phyloP scores from a whole-genome alignment of 371 early-diverging fungal genomes.

The Paraphysoderma sedebokerense region DNA sequence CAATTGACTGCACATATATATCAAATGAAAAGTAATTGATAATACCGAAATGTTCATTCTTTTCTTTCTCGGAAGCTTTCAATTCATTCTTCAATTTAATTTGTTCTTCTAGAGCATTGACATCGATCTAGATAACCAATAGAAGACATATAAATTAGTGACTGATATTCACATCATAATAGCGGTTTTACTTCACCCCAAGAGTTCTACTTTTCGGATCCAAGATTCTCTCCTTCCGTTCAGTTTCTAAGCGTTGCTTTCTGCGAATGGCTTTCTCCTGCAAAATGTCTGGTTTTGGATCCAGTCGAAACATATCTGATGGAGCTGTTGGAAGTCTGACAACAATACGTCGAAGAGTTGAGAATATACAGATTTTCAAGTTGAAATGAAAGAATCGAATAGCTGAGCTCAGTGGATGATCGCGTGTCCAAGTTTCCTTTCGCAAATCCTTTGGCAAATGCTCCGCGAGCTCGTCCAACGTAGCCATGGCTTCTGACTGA shows the following conservation, averaged over 20 bases:
- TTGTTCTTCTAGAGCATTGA: constrained; percentile 24
- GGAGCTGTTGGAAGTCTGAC: no score
- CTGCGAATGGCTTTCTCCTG: constrained; percentile 22
- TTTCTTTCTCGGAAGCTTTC: constrained; percentile 13
- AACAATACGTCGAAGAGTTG: no score
- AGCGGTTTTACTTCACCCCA: constrained; percentile 15
- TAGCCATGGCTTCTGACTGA: no score
- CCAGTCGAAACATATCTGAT: constrained; percentile 38
- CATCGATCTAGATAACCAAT: constrained; percentile 17
- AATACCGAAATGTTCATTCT: constrained; percentile 19
- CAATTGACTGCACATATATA: background rate
- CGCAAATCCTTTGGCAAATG: no score
- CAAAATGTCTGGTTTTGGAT: constrained; percentile 18
- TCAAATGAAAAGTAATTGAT: background rate
- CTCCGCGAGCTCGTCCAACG: no score
- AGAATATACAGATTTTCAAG: no score
- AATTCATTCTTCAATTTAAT: constrained; percentile 22
- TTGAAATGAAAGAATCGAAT: no score
- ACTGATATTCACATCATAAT: background rate
- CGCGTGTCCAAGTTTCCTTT: no score
- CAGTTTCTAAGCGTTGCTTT: constrained; percentile 21
- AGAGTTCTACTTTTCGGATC: constrained; percentile 23
- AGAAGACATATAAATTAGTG: background rate
- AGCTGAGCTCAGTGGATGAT: no score
- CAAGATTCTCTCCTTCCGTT: constrained; percentile 29